A percentile compares a stretch with the other conserved stretches of the same genome.
These are phyloP conservation scores for Neurospora cerealis DNA, from an alignment of 495 filamentous ascomycete species.

Conservation along the genomic window DNA sequence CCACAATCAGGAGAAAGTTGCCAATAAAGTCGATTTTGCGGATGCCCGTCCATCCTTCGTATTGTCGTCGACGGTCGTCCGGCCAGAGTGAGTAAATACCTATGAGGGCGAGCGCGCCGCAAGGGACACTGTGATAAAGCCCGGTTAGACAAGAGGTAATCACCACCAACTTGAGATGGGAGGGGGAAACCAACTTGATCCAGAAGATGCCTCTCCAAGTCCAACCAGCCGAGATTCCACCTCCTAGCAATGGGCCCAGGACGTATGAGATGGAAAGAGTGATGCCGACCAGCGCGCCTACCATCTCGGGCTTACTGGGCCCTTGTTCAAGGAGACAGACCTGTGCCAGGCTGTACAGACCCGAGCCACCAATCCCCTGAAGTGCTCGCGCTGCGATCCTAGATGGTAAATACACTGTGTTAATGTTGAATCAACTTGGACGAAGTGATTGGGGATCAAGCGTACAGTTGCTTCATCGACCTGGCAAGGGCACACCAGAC, in stretches of 20 bases:
- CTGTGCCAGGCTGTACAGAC: constrained; percentile 46
- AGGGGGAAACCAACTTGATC: constrained; percentile 45
- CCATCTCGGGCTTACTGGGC: constrained; percentile 34
- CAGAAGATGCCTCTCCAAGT: constrained; percentile 64
- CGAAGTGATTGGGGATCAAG: neutral
- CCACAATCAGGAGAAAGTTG: constrained; percentile 40
- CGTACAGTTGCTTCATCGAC: constrained; percentile 45
- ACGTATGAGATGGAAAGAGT: constrained; percentile 37
- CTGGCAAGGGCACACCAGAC: constrained; percentile 45
- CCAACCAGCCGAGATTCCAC: constrained; percentile 50
- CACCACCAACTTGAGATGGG: neutral
- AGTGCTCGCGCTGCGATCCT: constrained; percentile 51
- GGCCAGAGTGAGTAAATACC: constrained; percentile 48
- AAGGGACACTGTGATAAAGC: constrained; percentile 37
- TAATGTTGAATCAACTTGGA: neutral
- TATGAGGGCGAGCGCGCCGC: constrained; percentile 43
- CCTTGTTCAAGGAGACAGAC: constrained; percentile 46
- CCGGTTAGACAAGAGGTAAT: neutral
- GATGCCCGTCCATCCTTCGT: constrained; percentile 18
- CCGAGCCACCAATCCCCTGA: constrained; percentile 52
- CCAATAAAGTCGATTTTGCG: constrained; percentile 48
- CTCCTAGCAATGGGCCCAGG: constrained; percentile 60
- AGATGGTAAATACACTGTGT: neutral
- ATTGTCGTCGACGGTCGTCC: constrained; percentile 15
- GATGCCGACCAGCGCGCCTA: constrained; percentile 33